Conservation (phyloP, 164 flowering plant genomes). For the Cinnamomum chago region DNA sequence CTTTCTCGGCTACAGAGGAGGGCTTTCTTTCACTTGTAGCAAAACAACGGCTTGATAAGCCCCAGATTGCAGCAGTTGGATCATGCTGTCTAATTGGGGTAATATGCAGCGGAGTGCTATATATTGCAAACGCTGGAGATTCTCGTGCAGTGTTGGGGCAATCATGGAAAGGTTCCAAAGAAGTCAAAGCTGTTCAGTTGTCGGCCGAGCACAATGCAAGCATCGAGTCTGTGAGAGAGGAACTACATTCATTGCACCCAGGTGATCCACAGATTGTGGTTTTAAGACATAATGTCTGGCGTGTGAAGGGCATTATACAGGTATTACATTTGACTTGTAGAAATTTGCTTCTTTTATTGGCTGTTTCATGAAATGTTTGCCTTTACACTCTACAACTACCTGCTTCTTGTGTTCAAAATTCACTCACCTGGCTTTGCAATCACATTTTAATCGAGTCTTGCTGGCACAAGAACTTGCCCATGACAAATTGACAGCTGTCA, state of each 20-base stretch:
- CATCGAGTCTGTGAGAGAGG: slow-evolving; percentile 77
- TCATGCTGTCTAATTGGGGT: slow-evolving; percentile 87
- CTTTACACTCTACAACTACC: neutral
- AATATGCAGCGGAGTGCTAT: slow-evolving; percentile 62
- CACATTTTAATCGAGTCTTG: too few relatives aligned
- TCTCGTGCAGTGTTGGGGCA: slow-evolving; percentile 82
- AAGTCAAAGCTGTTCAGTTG: slow-evolving; percentile 62
- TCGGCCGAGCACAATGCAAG: slow-evolving; percentile 91
- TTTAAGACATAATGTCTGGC: slow-evolving; percentile 88
- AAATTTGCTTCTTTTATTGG: neutral
- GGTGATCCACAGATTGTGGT: slow-evolving; percentile 92
- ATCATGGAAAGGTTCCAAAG: slow-evolving; percentile 37
- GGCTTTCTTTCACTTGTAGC: slow-evolving; percentile 59
- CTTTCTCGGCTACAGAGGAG: slow-evolving; percentile 77
- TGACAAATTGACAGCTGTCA: too few relatives aligned
- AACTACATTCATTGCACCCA: slow-evolving; percentile 67
- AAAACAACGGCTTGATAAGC: slow-evolving; percentile 58
- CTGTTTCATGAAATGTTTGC: neutral
- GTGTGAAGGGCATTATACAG: slow-evolving; percentile 95
- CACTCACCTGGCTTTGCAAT: neutral
- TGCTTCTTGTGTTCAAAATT: neutral
- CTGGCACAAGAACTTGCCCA: too few relatives aligned
- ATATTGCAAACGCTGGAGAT: slow-evolving; percentile 88
- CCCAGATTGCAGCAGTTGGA: slow-evolving; percentile 89
- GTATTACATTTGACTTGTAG: slow-evolving; percentile 23